Evolutionary conservation across 768 basidiomycete genomes (phyloP), one percentile per base, ranked within the genome.

Genomic region (Lactarius psammicola): DNA sequence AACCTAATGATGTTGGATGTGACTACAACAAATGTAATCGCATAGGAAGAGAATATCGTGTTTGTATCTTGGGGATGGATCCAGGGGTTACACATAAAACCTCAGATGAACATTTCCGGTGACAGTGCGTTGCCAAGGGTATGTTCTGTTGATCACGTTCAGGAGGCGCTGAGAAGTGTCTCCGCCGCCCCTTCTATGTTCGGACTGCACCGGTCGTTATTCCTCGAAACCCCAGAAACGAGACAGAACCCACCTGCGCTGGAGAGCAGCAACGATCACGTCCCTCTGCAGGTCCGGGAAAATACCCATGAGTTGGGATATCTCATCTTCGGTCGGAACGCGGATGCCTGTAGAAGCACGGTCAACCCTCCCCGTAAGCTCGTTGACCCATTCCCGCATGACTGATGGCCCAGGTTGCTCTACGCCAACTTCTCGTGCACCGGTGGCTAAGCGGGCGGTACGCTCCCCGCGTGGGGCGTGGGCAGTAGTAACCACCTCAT

Each of bases 181-280:
- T 94, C 94, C 28, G 92, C 91, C 10, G 94, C 94, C 34, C 79
- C 82, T 80, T 94, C 92, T 53, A 90, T 84, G 72, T 87, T 92
- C 8, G 87, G 80, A 74, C 93, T 92, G 71, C 62, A 38, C 62
- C n/a, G 33, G 34, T 62, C 34, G 65, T 36, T 42, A 64, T 53
- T 31, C 66, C 57, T 60, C 26, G n/a, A 58, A 34, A n/a, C n/a
- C 36, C 42, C 34, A 8, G 33, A 70, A 63, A 69, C 61, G 65
- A 62, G 56, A 34, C 13, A 44, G 6, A 38, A 68, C 85, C 71
- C 72, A 93, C 94, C 89, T 95, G 74, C 89, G 79, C 74, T 95
- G 93, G 44, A 97, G 77, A 13, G 93, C 88, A 26, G 83, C 84
- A 2, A 94, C 82, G 11, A 95, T 78, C 28, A 85, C 82, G 59